These are phyloP conservation scores for Petunia secreta DNA, from an alignment of 257 asterid genomes.

Conservation along the genomic window DNA sequence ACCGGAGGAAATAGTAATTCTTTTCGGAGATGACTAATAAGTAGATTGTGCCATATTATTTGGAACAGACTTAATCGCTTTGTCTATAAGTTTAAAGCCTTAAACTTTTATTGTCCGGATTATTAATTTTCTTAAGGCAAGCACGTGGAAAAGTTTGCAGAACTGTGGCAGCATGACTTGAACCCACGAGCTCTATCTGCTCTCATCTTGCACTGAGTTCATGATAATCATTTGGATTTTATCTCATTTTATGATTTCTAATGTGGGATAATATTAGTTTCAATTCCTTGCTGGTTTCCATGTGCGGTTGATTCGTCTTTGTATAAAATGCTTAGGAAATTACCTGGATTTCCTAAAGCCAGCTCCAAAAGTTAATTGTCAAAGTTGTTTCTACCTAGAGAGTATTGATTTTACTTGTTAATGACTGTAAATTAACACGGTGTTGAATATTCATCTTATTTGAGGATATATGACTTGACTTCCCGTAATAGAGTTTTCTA, in stretches of 20 bases:
- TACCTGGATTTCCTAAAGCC: background rate
- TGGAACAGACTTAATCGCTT: background rate
- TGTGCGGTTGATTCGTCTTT: no score
- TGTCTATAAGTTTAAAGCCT: background rate
- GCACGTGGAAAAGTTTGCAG: no score
- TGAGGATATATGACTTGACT: conserved; percentile 22
- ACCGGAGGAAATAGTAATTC: no score
- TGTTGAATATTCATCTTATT: background rate
- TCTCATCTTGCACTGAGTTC: background rate
- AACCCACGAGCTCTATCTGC: conserved; percentile 1
- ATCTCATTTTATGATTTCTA: background rate
- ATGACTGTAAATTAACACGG: background rate
- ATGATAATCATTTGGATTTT: background rate
- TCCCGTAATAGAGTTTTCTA: background rate
- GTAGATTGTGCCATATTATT: no score
- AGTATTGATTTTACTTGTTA: background rate
- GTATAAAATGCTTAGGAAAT: background rate
- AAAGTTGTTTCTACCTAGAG: background rate
- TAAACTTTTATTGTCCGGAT: background rate
- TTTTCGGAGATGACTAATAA: no score
- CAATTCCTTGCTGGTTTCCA: background rate
- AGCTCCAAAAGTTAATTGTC: background rate
- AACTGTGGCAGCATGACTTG: background rate
- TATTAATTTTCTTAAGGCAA: no score
- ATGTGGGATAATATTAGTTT: background rate